Base-by-base conservation (phyloP, 495 filamentous ascomycete genomes). In the Lepraria neglecta region DNA sequence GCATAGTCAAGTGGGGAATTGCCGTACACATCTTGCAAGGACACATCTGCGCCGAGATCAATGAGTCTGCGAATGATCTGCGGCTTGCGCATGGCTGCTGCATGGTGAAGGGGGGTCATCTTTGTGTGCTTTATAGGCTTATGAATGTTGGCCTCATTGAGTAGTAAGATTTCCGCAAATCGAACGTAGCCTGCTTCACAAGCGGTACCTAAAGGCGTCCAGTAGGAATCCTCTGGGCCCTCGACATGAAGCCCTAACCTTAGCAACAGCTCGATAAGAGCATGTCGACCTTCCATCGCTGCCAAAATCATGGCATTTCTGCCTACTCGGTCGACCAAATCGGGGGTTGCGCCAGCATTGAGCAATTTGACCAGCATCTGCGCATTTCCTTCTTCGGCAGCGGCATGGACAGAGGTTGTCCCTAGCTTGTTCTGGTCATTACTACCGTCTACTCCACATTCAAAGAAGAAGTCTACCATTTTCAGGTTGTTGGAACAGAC, bases 31-130 rank as follows among this genome's bases (percentile, higher is more conserved):
- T 54, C 51, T 54, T 28, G 51, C 30, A 28, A 54, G 15, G 21
- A 54, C 2, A 24, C 1, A 28, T 54, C 51, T 54, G 51, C 51
- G 10, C 51, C 51, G 12, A 1, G 12, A 0, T 35, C 51, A 30
- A 54, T 33, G 10, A 54, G 51, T 38, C 35, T 54, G n/a, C 51
- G 51, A 54, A 35, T 54, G 35, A 54, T 54, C 27, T 54, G 51
- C 14, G 51, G 51, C 21, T 54, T 35, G 17, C 19, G 51, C 31
- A 38, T 54, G 15, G 51, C 51, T 19, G 51, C 51, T 54, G 51
- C 51, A 38, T 38, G 51, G 51, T 54, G 51, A 9, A 54, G 17
- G 9, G 51, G 51, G n/a, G 51, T 54, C 30, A 54, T 54, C 3
- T 54, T 54, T 30, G 48, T 52, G 27, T 52, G 28, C 27, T 33